A percentile compares a stretch with the other conserved stretches of the same genome.
These are phyloP conservation scores for Ophiorrhiza pumila DNA, from an alignment of 257 asterid genomes.

Conservation along the genomic window DNA sequence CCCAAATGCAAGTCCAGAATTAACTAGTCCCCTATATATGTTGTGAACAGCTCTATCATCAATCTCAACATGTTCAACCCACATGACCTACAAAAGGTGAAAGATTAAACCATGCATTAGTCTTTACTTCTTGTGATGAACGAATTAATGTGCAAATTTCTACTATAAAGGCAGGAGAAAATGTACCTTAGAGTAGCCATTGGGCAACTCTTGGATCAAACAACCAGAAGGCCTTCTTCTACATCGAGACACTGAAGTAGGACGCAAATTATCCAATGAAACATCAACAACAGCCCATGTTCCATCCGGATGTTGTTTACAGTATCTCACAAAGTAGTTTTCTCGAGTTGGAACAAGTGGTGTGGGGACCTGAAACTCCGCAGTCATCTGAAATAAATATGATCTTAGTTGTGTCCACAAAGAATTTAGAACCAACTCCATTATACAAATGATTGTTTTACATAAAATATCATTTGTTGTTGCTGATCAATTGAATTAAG, in stretches of 20 bases:
- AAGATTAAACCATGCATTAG: too few relatives aligned
- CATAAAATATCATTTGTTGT: background rate
- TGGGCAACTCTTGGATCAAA: slow-evolving; percentile 38
- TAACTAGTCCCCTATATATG: slow-evolving; percentile 32
- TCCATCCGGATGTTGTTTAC: slow-evolving; percentile 37
- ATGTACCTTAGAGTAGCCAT: slow-evolving; percentile 33
- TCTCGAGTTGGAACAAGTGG: slow-evolving; percentile 39
- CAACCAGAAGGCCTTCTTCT: slow-evolving; percentile 45
- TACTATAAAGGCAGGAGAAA: background rate
- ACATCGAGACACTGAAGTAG: slow-evolving; percentile 25
- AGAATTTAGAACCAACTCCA: background rate
- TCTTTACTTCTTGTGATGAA: background rate
- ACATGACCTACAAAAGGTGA: slow-evolving; percentile 21
- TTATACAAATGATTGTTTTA: background rate
- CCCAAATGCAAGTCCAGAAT: slow-evolving; percentile 36
- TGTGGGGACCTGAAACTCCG: slow-evolving; percentile 38
- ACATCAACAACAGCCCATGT: slow-evolving; percentile 44
- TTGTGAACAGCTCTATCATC: slow-evolving; percentile 38
- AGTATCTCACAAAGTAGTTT: slow-evolving; percentile 36
- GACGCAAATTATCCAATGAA: slow-evolving; percentile 34
- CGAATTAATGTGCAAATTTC: too few relatives aligned
- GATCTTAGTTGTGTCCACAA: background rate
- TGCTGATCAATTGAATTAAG: background rate
- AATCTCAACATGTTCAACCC: slow-evolving; percentile 39
- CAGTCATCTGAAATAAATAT: slow-evolving; percentile 31